Conservation (phyloP, 768 basidiomycete species). For the Boletus vermiculosoides region DNA sequence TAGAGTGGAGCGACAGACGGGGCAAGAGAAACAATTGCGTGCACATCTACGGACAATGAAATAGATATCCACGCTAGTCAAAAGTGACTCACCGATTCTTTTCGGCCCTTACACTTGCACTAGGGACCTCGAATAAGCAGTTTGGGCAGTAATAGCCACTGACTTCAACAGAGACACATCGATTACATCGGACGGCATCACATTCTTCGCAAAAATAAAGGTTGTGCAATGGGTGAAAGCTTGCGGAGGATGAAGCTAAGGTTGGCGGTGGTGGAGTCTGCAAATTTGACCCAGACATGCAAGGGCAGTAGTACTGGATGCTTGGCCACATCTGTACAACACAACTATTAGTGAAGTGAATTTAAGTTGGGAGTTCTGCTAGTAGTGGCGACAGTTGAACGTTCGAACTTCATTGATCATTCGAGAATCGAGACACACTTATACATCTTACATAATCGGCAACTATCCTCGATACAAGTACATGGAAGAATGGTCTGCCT, state of each 20-base stretch:
- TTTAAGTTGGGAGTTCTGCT: not conserved
- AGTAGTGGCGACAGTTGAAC: not conserved
- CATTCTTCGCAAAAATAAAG: constrained; percentile 99
- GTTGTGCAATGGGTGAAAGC: constrained; percentile 78
- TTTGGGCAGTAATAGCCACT: constrained; percentile 98
- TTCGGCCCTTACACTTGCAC: constrained; percentile 96
- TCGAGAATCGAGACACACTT: not conserved
- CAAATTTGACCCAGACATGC: constrained; percentile 49
- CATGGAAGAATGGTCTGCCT: not conserved
- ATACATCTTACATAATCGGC: constrained; percentile 17
- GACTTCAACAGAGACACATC: constrained; percentile 90
- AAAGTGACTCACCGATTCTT: constrained; percentile 74
- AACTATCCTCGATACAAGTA: constrained; percentile 2
- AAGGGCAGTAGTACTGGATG: constrained; percentile 72
- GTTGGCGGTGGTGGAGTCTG: constrained; percentile 66
- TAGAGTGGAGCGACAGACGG: constrained; percentile 86
- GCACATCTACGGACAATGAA: constrained; percentile 68
- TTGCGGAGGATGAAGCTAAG: constrained; percentile 72
- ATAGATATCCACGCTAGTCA: not conserved
- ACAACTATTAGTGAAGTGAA: not conserved
- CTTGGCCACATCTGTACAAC: constrained; percentile 39
- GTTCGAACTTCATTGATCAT: too few species aligned
- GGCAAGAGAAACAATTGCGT: constrained; percentile 96
- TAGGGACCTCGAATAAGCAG: constrained; percentile 97
- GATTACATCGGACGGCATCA: constrained; percentile 90